These are phyloP conservation scores for Giardia duodenalis DNA, from an alignment of 208 protist species.

Conservation along the genomic window DNA sequence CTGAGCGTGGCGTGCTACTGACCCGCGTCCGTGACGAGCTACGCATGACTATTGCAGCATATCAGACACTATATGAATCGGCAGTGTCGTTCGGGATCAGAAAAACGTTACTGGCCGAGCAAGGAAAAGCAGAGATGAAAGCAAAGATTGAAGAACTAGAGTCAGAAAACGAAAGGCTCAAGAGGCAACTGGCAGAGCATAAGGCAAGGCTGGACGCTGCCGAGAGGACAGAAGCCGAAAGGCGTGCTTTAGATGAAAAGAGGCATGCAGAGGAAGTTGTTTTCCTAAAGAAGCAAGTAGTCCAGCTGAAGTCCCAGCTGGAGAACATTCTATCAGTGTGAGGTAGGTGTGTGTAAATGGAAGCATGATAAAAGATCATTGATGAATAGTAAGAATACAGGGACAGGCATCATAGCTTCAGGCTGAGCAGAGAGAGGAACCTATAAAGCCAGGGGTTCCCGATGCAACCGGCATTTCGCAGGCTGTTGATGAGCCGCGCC, in stretches of 20 bases:
- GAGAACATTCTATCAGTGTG: constrained; percentile 28
- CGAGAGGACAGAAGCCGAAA: constrained; percentile 53
- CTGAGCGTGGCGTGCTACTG: constrained; percentile 80
- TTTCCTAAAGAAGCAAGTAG: constrained; percentile 69
- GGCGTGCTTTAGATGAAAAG: constrained; percentile 62
- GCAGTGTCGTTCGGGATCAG: constrained; percentile 71
- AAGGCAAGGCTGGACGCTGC: constrained; percentile 28
- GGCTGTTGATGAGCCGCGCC: too few species aligned
- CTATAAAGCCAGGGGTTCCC: too few species aligned
- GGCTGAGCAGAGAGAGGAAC: too few species aligned
- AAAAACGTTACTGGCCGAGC: constrained; percentile 85
- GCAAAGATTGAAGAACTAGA: constrained; percentile 67
- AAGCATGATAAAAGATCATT: too few species aligned
- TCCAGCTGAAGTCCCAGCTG: constrained; percentile 63
- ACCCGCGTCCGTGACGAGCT: constrained; percentile 80
- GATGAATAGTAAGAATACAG: too few species aligned
- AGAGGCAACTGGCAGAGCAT: constrained; percentile 57
- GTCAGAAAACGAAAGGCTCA: constrained; percentile 70
- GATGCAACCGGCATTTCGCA: too few species aligned
- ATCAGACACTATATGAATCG: constrained; percentile 65
- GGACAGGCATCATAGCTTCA: too few species aligned
- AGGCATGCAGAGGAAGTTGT: constrained; percentile 72
- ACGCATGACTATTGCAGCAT: constrained; percentile 64
- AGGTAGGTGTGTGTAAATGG: too few species aligned
- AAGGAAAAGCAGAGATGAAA: constrained; percentile 78